Conservation (phyloP, 2,329 filamentous ascomycete species). For the Penicillium psychrosexuale region DNA sequence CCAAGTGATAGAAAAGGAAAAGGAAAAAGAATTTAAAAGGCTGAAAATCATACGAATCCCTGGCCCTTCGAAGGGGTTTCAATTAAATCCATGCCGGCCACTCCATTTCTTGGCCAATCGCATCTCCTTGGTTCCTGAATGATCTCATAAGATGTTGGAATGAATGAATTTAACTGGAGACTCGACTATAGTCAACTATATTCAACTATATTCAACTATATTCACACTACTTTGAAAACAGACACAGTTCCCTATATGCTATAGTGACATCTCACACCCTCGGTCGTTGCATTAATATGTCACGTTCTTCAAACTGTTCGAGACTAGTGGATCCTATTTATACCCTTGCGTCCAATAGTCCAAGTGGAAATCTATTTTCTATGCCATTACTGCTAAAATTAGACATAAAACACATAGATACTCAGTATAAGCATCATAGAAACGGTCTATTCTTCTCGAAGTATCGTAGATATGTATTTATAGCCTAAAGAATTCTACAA, state of each 20-base stretch:
- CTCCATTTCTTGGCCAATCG: slow-evolving; percentile 10
- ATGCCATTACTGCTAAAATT: not conserved
- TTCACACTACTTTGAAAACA: not conserved
- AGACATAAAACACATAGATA: not conserved
- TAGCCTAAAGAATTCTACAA: not conserved
- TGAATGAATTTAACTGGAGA: not conserved
- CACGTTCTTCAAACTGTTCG: not conserved
- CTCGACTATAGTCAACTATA: not conserved
- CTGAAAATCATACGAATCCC: not conserved
- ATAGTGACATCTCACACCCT: not conserved
- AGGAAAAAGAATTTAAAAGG: not conserved
- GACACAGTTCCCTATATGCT: not conserved
- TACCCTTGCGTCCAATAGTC: slow-evolving; percentile 1
- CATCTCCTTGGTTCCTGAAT: slow-evolving; percentile 2
- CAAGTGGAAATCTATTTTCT: not conserved
- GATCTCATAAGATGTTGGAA: not conserved
- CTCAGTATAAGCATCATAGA: not conserved
- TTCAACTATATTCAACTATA: not conserved
- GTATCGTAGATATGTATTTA: not conserved
- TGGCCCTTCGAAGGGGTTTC: slow-evolving; percentile 6
- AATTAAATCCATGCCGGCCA: slow-evolving; percentile 12
- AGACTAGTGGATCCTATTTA: slow-evolving; percentile 5
- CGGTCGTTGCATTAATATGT: not conserved
- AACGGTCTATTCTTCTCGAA: not conserved
- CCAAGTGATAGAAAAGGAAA: not conserved